Conservation (phyloP, 371 early-diverging fungal genomes). For the Zychaea mexicana region DNA sequence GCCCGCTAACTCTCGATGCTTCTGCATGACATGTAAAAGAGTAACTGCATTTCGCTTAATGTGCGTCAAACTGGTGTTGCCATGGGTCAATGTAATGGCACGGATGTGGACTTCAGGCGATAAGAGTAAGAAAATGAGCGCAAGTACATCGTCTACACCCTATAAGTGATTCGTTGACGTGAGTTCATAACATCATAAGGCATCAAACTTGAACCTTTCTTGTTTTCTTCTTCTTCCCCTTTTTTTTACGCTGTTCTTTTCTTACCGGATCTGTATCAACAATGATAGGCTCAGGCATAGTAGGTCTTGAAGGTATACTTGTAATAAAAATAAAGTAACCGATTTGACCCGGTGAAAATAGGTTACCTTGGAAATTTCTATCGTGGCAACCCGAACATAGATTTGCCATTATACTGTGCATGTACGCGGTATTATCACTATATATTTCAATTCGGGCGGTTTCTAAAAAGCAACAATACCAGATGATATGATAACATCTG, state of each 20-base stretch:
- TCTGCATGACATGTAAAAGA: conserved; percentile 32
- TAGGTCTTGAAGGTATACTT: no score
- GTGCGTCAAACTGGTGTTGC: conserved; percentile 42
- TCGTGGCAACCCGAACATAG: no score
- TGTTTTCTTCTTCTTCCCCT: neutral
- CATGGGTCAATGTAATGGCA: conserved; percentile 55
- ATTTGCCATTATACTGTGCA: no score
- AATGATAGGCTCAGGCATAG: conserved; percentile 15
- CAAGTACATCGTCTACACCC: conserved; percentile 61
- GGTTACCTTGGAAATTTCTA: no score
- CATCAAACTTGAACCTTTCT: neutral
- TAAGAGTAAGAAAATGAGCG: conserved; percentile 47
- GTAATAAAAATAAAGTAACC: no score
- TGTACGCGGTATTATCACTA: no score
- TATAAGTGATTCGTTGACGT: no score
- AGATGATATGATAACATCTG: no score
- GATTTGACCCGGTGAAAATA: no score
- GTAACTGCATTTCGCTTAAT: conserved; percentile 29
- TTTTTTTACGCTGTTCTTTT: neutral
- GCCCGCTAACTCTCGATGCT: conserved; percentile 29
- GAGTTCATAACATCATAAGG: neutral
- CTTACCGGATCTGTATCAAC: conserved; percentile 35
- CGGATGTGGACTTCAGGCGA: conserved; percentile 50
- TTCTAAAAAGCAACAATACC: no score
- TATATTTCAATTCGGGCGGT: no score